Evolutionary conservation across 192 early-diverging fungal species (phyloP).

Genomic region (Coemansia sp.): DNA sequence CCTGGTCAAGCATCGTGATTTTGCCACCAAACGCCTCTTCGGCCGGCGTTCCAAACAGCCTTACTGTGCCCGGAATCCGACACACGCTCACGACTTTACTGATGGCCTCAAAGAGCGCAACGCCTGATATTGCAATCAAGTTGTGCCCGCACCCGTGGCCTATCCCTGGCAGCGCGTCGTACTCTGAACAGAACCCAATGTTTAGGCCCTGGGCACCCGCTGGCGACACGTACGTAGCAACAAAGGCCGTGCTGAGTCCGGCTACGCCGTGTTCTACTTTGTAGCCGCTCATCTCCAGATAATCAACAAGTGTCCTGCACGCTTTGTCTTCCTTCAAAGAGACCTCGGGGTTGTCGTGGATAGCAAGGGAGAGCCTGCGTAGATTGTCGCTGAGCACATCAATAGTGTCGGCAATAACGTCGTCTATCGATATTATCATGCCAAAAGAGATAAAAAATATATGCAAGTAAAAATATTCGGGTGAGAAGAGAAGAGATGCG

Average conservation of each 20-base stretch:
- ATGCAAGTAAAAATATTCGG: neutral
- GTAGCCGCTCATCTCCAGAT: conserved; percentile 65
- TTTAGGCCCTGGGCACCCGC: conserved; percentile 35
- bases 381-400: conserved; percentile 21
- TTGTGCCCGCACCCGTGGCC: conserved; percentile 73
- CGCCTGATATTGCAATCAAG: conserved; percentile 66
- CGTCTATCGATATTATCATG: conserved; percentile 20
- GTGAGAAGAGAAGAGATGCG: too few species aligned
- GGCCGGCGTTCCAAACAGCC: conserved; percentile 74
- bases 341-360: conserved; percentile 62
- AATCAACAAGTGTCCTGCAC: conserved; percentile 60
- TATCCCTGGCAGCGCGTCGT: conserved; percentile 65
- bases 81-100: conserved; percentile 41
- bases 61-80: conserved; percentile 57
- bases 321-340: conserved; percentile 59
- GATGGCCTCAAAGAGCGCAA: conserved; percentile 59
- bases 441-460: neutral
- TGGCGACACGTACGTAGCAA: conserved; percentile 59
- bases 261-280: conserved; percentile 56
- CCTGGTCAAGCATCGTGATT: conserved; percentile 61
- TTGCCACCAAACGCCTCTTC: conserved; percentile 75
- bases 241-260: conserved; percentile 72
- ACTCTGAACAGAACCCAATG: conserved; percentile 63
- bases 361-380: conserved; percentile 33
- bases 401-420: conserved; percentile 16